Evolutionary conservation across 2,329 filamentous ascomycete genomes (phyloP).

Genomic region (Hypoxylon sp.): DNA sequence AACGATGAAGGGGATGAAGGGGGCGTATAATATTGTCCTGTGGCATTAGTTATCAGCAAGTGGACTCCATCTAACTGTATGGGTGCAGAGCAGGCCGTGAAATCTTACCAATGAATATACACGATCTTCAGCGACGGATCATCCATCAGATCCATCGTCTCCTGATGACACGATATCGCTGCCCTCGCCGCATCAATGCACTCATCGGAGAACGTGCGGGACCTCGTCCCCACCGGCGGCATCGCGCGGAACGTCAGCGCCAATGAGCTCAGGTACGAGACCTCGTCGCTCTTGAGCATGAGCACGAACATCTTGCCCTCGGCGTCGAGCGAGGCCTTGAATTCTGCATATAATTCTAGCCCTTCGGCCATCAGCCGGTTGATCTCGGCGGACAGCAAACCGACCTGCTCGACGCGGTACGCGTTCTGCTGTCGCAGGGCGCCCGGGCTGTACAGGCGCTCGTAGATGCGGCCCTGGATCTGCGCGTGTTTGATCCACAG

Average conservation of each 20-base stretch:
- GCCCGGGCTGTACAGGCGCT: slow-evolving; percentile 63
- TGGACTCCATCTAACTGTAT: not conserved
- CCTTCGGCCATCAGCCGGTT: slow-evolving; percentile 50
- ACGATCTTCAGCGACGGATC: slow-evolving; percentile 55
- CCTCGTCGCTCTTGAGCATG: slow-evolving; percentile 55
- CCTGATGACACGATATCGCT: slow-evolving; percentile 56
- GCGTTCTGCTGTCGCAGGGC: slow-evolving; percentile 53
- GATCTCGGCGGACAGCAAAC: slow-evolving; percentile 49
- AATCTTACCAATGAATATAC: slow-evolving; percentile 57
- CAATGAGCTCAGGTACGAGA: slow-evolving; percentile 56
- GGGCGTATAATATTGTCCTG: slow-evolving; percentile 62
- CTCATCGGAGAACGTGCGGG: slow-evolving; percentile 55
- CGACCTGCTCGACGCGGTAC: slow-evolving; percentile 52
- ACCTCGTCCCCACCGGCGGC: slow-evolving; percentile 48
- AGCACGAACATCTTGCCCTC: slow-evolving; percentile 51
- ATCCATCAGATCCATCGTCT: slow-evolving; percentile 55
- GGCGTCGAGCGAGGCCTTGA: slow-evolving; percentile 36
- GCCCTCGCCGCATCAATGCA: slow-evolving; percentile 58
- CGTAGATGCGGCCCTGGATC: slow-evolving; percentile 68
- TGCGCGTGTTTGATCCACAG: slow-evolving; percentile 64
- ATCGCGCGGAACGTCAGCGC: slow-evolving; percentile 59
- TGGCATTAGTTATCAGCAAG: slow-evolving; percentile 21
- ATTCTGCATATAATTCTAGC: slow-evolving; percentile 42
- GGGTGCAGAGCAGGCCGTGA: slow-evolving; percentile 16
- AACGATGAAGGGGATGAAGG: slow-evolving; percentile 66